Percentiles rank a stretch among this genome's conserved stretches.
phyloP scores from a whole-genome alignment of 768 basidiomycete species.

The Amanita exitialis region DNA sequence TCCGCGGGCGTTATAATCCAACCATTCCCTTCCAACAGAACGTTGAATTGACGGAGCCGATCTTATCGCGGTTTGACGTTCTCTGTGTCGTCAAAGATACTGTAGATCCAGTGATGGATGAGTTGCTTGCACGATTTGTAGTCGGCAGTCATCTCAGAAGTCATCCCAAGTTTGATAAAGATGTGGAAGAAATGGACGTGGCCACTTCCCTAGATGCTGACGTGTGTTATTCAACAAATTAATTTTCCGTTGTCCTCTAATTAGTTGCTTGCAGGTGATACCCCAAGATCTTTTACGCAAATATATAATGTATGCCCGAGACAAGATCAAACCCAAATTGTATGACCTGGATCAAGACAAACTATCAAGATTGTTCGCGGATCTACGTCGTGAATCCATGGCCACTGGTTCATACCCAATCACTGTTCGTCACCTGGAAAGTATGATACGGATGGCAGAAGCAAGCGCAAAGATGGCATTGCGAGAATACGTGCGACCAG shows the following conservation, averaged over 20 bases:
- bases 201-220: conserved; percentile 83
- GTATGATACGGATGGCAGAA: conserved; percentile 99
- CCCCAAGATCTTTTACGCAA: conserved; percentile 94
- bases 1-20: conserved; percentile 95
- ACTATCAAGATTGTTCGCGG: conserved; percentile 85
- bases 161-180: conserved; percentile 86
- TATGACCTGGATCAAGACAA: conserved; percentile 96
- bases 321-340: conserved; percentile 86
- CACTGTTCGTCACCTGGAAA: conserved; percentile 95
- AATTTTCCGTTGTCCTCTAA: not conserved
- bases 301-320: conserved; percentile 98
- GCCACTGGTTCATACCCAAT: conserved; percentile 99
- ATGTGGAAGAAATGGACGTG: conserved; percentile 89
- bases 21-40: conserved; percentile 98
- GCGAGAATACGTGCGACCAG: conserved; percentile 88
- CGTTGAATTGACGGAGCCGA: conserved; percentile 96
- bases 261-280: conserved; percentile 56
- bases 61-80: conserved; percentile 95
- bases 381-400: conserved; percentile 90
- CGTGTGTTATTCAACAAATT: conserved; percentile 37
- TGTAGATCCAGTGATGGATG: conserved; percentile 95
- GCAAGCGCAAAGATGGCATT: conserved; percentile 98
- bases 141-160: conserved; percentile 92
- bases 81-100: conserved; percentile 97
- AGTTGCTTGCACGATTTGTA: conserved; percentile 94